Percentiles rank a stretch among this genome's conserved stretches.
These are phyloP conservation scores for Hypoxylon sp. DNA, from an alignment of 2,329 filamentous ascomycete genomes.

Conservation along the genomic window DNA sequence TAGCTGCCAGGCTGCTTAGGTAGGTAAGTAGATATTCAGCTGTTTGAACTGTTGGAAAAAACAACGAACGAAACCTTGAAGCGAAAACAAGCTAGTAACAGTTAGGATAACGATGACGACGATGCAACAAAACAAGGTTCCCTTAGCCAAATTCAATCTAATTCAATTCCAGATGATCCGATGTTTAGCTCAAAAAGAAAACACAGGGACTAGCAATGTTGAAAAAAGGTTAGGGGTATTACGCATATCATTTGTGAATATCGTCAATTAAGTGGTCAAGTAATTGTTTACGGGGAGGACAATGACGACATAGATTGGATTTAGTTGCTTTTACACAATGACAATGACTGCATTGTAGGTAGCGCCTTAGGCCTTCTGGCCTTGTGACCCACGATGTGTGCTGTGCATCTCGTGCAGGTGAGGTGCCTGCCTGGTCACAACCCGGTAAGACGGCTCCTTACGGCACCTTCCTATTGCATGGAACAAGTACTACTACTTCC, in stretches of 20 bases:
- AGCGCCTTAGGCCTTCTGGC: no score
- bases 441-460: no score
- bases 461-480: no score
- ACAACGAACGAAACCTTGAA: conserved; percentile 17
- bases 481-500: no score
- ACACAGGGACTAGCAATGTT: conserved; percentile 4
- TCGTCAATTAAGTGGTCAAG: conserved; percentile 1
- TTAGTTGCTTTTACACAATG: conserved; percentile 9
- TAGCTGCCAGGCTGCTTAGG: no score
- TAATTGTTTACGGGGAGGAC: conserved; percentile 21
- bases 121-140: conserved; percentile 18
- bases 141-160: neutral
- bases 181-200: neutral
- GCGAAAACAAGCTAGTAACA: conserved; percentile 13
- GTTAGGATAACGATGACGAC: conserved; percentile 23
- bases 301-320: conserved; percentile 31
- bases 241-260: neutral
- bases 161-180: neutral
- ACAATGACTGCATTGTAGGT: conserved; percentile 8
- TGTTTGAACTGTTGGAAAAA: no score
- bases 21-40: no score
- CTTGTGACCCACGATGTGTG: conserved; percentile 1
- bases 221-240: no score
- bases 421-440: no score
- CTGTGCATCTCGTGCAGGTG: no score